Conservation (phyloP, 805 yeast genomes). For the Yarrowia phangngaensis region DNA sequence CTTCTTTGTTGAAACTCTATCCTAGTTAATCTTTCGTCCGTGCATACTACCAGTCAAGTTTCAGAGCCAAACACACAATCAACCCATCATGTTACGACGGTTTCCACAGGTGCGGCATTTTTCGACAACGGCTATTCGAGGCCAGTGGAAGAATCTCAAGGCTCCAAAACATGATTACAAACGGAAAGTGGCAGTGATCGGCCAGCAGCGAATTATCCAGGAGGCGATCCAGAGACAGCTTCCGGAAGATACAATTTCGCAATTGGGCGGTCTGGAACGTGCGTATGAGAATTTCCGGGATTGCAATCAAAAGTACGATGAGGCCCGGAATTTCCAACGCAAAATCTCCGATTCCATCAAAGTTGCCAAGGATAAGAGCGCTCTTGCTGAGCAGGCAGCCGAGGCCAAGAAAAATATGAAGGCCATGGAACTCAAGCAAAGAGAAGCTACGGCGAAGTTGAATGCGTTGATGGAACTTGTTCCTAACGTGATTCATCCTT, state of each 20-base stretch:
- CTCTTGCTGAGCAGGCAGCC: slow-evolving; percentile 7
- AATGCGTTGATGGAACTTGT: slow-evolving; percentile 19
- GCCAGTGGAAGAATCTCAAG: slow-evolving; percentile 7
- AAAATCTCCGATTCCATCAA: slow-evolving; percentile 9
- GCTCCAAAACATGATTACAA: slow-evolving; percentile 25
- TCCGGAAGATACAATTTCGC: slow-evolving; percentile 2
- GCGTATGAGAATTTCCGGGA: not conserved
- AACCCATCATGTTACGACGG: slow-evolving; percentile 19
- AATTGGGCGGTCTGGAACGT: not conserved
- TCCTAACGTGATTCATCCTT: slow-evolving; percentile 13
- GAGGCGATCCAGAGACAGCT: slow-evolving; percentile 19
- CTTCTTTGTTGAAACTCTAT: no score
- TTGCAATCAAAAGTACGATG: not conserved
- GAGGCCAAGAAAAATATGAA: slow-evolving; percentile 1
- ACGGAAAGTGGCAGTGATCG: slow-evolving; percentile 3
- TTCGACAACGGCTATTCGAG: not conserved
- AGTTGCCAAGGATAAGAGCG: slow-evolving; percentile 10
- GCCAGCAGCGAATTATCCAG: not conserved
- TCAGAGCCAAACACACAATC: no score
- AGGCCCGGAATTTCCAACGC: slow-evolving; percentile 1
- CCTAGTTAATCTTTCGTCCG: no score
- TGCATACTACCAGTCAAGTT: no score
- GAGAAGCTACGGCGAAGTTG: slow-evolving; percentile 1
- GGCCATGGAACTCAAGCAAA: not conserved
- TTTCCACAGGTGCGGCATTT: not conserved